Base-by-base conservation (phyloP, 805 yeast genomes). In the Kodamaea neixiangensis region DNA sequence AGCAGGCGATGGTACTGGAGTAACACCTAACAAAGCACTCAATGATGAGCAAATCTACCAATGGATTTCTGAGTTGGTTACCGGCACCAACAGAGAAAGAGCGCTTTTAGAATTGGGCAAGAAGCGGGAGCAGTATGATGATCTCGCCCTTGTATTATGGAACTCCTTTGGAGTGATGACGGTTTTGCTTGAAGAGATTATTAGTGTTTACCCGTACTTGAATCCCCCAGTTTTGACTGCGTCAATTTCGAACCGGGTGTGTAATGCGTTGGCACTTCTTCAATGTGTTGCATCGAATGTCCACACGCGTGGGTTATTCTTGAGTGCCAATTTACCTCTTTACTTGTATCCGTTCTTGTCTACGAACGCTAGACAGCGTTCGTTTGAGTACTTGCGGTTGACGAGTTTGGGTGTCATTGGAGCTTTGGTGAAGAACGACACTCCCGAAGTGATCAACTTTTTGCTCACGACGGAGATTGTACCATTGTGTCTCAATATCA, bases 231-330 rank as follows among this genome's bases (percentile, higher is more conserved):
- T 81, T 40, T 77, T 94, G 52, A 84, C 91, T 3, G 89, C 96
- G 13, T 80, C 89, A n/a, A 85, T 90, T 14, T 87, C 96, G 3
- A 93, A 92, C 66, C 78, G 97, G 49, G 98, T 93, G 7, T 93
- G 98, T 69, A 93, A 94, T 71, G 97, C 98, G 0, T 75, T 93
- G 60, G 97, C 97, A 7, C 78, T 94, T 44, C 77, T 93, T 57
- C 99, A 93, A 69, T 94, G 99, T 71, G 97, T 93, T 39, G 99
- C 99, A 2, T 88, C 97, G 1, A 97, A 94, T 65, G 84, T 86
- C 35, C 96, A 90, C 56, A 94, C 98, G 0, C 83, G 97, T 64
- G 84, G 82, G 25, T 78, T 87, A 49, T 93, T 93, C 59, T 73
- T 93, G 54, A 85, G 83, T 66, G 97, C 98, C 1, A 96, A 94